Evolutionary conservation across 2,329 filamentous ascomycete genomes (phyloP), one percentile per base, ranked within the genome.

Genomic region (Corynespora cassiicola): DNA sequence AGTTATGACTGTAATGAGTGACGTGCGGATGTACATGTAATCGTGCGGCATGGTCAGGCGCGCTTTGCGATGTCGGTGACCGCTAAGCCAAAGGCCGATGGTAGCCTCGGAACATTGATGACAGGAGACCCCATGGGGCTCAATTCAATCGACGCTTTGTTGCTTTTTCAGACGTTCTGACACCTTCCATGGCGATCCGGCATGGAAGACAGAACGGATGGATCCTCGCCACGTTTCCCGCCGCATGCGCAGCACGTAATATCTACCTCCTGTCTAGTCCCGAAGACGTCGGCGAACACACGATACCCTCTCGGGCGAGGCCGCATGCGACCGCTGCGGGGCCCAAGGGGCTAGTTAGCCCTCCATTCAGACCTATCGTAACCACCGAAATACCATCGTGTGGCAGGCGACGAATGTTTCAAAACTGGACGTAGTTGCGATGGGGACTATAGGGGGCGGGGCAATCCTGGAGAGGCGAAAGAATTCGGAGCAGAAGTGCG

Each of bases 191-290:
- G 29, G 33, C 42, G 56, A 59, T 59, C 56, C 32, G 39, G 52
- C n/a, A n/a, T n/a, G n/a, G 26, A 36, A 39, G 46, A 42, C 49
- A 45, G 38, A 37, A 35, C 18, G 29, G 20, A 41, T 32, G 25
- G 25, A 48, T 39, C 39, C 45, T 29, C 48, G 30, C 39, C 42
- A 49, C 40, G 41, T 55, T 52, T 62, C 58, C 58, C 56, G 60
- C 54, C 51, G 46, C 52, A 63, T 37, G 49, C 56, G 56, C 57
- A 52, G 34, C 39, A 54, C 46, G 47, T 51, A 46, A 48, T 19
- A 23, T 37, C 22, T 34, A 29, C 42, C 34, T 41, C 14, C 22
- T 28, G 29, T 25, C 42, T 53, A 44, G 34, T 47, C 45, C 11
- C 20, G 34, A 40, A 39, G 22, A 36, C n/a, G n/a, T n/a, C n/a